These are phyloP conservation scores for Jimgerdemannia flammicorona DNA, from an alignment of 192 early-diverging fungal species.

Conservation along the genomic window DNA sequence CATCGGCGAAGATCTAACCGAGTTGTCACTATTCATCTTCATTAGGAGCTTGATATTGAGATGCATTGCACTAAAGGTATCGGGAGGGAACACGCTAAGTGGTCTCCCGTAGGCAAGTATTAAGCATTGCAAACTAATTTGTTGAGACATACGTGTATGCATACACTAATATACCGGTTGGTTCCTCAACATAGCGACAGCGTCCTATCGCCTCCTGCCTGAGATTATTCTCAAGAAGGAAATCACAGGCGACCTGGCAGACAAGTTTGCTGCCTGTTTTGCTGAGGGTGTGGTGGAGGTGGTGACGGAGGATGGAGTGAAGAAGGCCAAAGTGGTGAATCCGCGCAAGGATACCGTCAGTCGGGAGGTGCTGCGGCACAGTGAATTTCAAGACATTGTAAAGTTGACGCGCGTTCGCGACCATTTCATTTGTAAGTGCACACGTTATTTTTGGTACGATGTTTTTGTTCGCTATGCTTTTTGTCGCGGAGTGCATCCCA, in stretches of 20 bases:
- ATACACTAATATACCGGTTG: neutral
- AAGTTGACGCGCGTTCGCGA: conserved; percentile 86
- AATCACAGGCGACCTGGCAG: conserved; percentile 79
- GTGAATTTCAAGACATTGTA: conserved; percentile 90
- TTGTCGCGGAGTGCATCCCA: neutral
- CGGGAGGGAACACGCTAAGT: conserved; percentile 96
- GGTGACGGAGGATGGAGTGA: conserved; percentile 58
- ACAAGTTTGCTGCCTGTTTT: conserved; percentile 85
- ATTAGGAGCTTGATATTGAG: conserved; percentile 64
- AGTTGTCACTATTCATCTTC: neutral
- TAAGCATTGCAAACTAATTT: too few relatives aligned
- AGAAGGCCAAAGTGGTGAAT: conserved; percentile 79
- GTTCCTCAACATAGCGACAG: conserved; percentile 57
- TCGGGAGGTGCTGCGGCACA: conserved; percentile 88
- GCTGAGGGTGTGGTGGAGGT: conserved; percentile 82
- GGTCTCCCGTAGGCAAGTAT: conserved; percentile 78
- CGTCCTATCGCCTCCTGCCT: conserved; percentile 91
- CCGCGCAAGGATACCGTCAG: conserved; percentile 94
- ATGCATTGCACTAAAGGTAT: conserved; percentile 90
- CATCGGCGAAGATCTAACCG: too few relatives aligned
- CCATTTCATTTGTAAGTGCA: conserved; percentile 92
- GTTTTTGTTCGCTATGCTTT: neutral
- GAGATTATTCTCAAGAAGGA: conserved; percentile 83
- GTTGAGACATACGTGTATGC: neutral
- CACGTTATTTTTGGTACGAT: neutral